These are phyloP conservation scores for Aspergillus brunneoviolaceus DNA, from an alignment of 2,329 filamentous ascomycete species.

Conservation along the genomic window DNA sequence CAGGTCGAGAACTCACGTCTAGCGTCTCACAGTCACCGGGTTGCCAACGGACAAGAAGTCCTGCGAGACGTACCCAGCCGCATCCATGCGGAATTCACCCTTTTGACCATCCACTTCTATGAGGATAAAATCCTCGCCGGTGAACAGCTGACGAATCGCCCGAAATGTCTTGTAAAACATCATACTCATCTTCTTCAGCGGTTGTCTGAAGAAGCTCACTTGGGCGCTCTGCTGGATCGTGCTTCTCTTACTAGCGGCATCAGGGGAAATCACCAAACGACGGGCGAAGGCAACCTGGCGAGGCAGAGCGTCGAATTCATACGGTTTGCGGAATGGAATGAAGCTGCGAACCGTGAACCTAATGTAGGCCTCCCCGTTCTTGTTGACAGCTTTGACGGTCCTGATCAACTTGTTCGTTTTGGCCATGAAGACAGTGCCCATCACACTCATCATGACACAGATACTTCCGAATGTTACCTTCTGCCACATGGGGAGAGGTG, in stretches of 20 bases:
- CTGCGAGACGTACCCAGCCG: constrained; percentile 35
- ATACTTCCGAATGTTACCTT: constrained; percentile 58
- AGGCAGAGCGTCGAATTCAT: constrained; percentile 33
- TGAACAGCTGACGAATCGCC: constrained; percentile 40
- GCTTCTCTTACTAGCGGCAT: constrained; percentile 21
- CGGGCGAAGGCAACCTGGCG: constrained; percentile 37
- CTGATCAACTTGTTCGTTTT: constrained; percentile 60
- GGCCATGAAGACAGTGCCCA: constrained; percentile 61
- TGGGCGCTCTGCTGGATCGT: constrained; percentile 12
- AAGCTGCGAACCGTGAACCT: constrained; percentile 38
- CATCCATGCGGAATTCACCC: constrained; percentile 39
- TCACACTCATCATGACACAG: constrained; percentile 58
- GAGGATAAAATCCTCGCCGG: constrained; percentile 42
- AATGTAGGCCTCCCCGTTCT: constrained; percentile 32
- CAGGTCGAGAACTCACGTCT: constrained; percentile 2
- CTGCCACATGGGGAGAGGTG: constrained; percentile 58
- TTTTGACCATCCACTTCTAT: constrained; percentile 38
- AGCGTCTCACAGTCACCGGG: constrained; percentile 20
- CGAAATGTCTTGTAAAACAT: constrained; percentile 34
- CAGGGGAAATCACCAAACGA: constrained; percentile 31
- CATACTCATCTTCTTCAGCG: constrained; percentile 31
- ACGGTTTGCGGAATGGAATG: constrained; percentile 40
- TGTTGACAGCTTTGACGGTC: constrained; percentile 54
- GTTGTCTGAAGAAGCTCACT: constrained; percentile 35
- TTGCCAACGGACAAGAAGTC: constrained; percentile 38